phyloP scores from a whole-genome alignment of 2,329 filamentous ascomycete genomes.

The Ceratocystis papillata region DNA sequence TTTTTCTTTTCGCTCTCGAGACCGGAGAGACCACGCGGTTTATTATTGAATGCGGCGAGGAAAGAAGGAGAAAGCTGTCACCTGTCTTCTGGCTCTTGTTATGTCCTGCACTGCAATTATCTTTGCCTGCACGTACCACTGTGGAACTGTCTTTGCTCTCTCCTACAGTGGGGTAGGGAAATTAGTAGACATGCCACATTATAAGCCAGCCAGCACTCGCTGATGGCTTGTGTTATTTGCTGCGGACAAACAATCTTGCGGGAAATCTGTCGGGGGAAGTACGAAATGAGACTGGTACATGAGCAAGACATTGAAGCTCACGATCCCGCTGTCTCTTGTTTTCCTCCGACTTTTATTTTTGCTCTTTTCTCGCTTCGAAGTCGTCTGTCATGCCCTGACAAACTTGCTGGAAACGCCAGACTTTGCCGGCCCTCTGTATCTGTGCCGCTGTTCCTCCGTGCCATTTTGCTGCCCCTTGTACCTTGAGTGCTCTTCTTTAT shows the following conservation, averaged over 20 bases:
- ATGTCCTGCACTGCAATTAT: background rate
- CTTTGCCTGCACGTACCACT: background rate
- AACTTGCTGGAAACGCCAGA: background rate
- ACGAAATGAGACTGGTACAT: background rate
- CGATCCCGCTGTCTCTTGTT: background rate
- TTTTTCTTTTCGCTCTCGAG: no score
- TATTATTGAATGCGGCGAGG: no score
- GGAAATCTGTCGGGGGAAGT: background rate
- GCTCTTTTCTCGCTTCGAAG: background rate
- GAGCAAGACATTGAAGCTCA: background rate
- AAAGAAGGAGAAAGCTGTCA: no score
- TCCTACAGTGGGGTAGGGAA: no score
- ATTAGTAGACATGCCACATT: no score
- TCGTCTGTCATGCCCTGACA: conserved; percentile 12
- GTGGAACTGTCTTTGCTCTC: no score
- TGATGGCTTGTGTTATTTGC: no score
- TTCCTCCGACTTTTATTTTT: background rate
- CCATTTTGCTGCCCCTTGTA: background rate
- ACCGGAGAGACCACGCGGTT: no score
- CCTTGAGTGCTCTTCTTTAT: background rate
- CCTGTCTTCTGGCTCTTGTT: no score
- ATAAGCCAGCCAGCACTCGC: no score
- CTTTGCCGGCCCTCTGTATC: background rate
- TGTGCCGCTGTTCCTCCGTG: background rate
- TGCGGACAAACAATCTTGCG: background rate